These are phyloP conservation scores for Fraxinus floribunda DNA, from an alignment of 305 asterid genomes.

Conservation along the genomic window DNA sequence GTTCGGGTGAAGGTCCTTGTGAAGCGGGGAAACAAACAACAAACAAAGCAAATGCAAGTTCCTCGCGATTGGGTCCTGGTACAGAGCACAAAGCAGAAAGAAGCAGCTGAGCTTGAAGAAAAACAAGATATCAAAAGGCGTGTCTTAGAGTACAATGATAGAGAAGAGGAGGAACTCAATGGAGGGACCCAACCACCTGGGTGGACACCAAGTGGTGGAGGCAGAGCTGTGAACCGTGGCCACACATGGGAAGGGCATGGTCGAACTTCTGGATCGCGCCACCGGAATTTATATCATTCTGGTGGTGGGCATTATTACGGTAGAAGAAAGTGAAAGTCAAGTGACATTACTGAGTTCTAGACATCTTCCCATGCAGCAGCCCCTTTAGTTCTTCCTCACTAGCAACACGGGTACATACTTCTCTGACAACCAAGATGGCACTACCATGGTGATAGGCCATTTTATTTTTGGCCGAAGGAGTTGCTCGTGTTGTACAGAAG, in stretches of 20 bases:
- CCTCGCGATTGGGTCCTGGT: slow-evolving; percentile 95
- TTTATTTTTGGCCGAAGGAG: background rate
- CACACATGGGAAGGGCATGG: slow-evolving; percentile 72
- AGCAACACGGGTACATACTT: background rate
- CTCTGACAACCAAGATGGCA: slow-evolving; percentile 5
- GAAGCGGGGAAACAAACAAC: slow-evolving; percentile 93
- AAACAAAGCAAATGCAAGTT: slow-evolving; percentile 82
- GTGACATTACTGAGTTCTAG: background rate
- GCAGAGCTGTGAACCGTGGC: slow-evolving; percentile 62
- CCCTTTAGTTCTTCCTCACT: background rate
- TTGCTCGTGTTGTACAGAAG: background rate
- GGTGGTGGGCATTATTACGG: slow-evolving; percentile 86
- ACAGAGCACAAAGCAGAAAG: slow-evolving; percentile 94
- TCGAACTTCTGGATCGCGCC: slow-evolving; percentile 64
- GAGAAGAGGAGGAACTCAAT: slow-evolving; percentile 94
- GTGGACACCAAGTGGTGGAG: slow-evolving; percentile 60
- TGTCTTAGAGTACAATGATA: slow-evolving; percentile 83
- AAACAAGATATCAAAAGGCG: slow-evolving; percentile 93
- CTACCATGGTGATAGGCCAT: background rate
- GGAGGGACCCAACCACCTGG: slow-evolving; percentile 64
- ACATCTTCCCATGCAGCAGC: background rate
- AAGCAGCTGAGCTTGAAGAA: slow-evolving; percentile 99
- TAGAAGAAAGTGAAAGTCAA: slow-evolving; percentile 42
- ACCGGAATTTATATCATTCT: slow-evolving; percentile 64
- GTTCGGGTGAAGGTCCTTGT: slow-evolving; percentile 89